Evolutionary conservation across 768 basidiomycete species (phyloP), one percentile per base, ranked within the genome.

Genomic region (Macrolepiota dolichaula): DNA sequence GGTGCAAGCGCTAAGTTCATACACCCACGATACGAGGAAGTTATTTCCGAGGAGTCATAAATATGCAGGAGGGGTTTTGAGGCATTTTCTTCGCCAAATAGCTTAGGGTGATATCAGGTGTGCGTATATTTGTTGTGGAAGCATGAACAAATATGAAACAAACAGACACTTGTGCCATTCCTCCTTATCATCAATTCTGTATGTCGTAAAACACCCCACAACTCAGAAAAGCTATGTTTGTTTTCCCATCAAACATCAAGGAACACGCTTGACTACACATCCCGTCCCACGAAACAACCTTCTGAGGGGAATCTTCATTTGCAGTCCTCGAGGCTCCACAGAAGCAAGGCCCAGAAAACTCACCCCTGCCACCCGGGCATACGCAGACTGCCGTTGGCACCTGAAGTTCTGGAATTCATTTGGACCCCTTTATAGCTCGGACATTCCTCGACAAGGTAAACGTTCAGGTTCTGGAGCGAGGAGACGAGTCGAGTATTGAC

Each of bases 1-100:
- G 0, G 70, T 70, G 49, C 6, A 46, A 3, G 68, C 64, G 9
- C 64, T 77, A 13, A 69, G 69, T 51, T 51, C 22, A 15, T 77
- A 76, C 57, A 75, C 73, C 0, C 44, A 12, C 9, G 38, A 10
- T 3, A 65, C 44, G 1, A 49, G 62, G 25, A 76, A 71, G 42
- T 65, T 65, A 32, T 76, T 74, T 60, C 74, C 75, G 0, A 62
- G 51, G 36, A 57, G 63, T 0, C 59, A 68, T 40, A 69, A 65
- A 6, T 62, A 67, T 51, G 72, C 74, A 0, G 72, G 71, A 0
- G 68, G 71, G 13, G 40, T 74, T 2, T 62, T 75, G 38, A 63
- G 54, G 44, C 66, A 65, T 49, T 55, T 75, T 3, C 64, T 75
- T 10, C 67, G 72, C 1, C 49, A 68, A 4, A 71, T 73, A 32